Conservation (phyloP, 2,329 filamentous ascomycete species). For the Nemania diffusa region DNA sequence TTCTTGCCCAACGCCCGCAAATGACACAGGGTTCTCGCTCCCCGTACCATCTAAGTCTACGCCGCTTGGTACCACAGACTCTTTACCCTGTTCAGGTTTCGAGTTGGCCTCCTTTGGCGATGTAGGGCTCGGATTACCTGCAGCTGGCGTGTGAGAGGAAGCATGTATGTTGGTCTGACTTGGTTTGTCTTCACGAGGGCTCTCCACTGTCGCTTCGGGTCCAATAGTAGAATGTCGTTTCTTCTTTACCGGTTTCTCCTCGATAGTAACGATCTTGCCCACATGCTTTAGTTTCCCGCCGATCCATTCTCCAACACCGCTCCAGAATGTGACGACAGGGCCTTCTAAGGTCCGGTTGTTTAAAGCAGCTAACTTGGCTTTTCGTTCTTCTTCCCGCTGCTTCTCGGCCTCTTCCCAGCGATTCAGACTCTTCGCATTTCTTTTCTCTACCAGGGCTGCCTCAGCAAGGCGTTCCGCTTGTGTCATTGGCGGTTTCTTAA, state of each 20-base stretch:
- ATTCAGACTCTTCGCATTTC: slow-evolving; percentile 90
- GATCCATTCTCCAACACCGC: slow-evolving; percentile 85
- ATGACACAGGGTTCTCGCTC: slow-evolving; percentile 2
- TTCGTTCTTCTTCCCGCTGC: slow-evolving; percentile 83
- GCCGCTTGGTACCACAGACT: not conserved
- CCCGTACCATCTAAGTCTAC: not conserved
- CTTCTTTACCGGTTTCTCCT: slow-evolving; percentile 65
- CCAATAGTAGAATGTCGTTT: slow-evolving; percentile 57
- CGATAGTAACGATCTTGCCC: slow-evolving; percentile 71
- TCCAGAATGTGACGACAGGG: slow-evolving; percentile 92
- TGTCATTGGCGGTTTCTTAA: slow-evolving; percentile 83
- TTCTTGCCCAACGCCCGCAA: slow-evolving; percentile 21
- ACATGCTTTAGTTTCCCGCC: slow-evolving; percentile 78
- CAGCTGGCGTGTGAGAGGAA: slow-evolving; percentile 32
- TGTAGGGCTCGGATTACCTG: slow-evolving; percentile 12
- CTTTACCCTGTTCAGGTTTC: slow-evolving; percentile 7
- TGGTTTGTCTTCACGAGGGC: slow-evolving; percentile 42
- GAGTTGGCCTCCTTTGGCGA: slow-evolving; percentile 22
- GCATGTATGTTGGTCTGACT: slow-evolving; percentile 20
- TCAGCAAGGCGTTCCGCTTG: slow-evolving; percentile 87
- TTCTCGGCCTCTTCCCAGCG: slow-evolving; percentile 95
- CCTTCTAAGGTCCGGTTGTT: slow-evolving; percentile 88
- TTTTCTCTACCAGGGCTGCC: slow-evolving; percentile 83
- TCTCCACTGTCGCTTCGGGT: slow-evolving; percentile 36
- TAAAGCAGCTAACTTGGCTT: slow-evolving; percentile 84